phyloP scores from a whole-genome alignment of 441 rosid species.

The Oxalis stricta region DNA sequence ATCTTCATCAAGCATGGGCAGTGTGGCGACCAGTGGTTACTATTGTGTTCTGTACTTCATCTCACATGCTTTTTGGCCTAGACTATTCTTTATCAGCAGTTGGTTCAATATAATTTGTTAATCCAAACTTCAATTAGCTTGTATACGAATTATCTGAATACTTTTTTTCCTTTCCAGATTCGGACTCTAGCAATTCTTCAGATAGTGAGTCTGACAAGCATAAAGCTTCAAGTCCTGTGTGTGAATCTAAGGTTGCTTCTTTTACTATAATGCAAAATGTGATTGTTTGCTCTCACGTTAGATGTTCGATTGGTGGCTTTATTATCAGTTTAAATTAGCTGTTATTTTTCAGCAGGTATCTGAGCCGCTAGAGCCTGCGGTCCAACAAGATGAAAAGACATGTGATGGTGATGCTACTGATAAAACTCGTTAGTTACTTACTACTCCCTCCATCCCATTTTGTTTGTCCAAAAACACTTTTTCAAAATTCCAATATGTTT shows the following conservation, averaged over 20 bases:
- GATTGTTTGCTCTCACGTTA: not conserved
- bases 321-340: not conserved
- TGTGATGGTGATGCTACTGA: slow-evolving; percentile 24
- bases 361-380: slow-evolving; percentile 25
- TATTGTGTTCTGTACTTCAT: too few relatives aligned
- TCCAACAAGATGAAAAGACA: slow-evolving; percentile 28
- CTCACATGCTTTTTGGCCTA: too few relatives aligned
- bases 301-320: not conserved
- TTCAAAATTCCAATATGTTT: too few relatives aligned
- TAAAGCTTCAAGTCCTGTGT: slow-evolving; percentile 25
- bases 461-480: not conserved
- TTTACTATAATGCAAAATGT: not conserved
- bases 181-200: slow-evolving; percentile 42
- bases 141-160: not conserved
- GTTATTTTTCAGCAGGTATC: slow-evolving; percentile 19
- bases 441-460: slow-evolving; percentile 6
- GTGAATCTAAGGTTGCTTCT: slow-evolving; percentile 25
- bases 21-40: too few relatives aligned
- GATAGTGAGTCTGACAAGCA: slow-evolving; percentile 36
- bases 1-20: too few relatives aligned
- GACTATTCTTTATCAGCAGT: too few relatives aligned
- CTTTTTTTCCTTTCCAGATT: slow-evolving; percentile 25
- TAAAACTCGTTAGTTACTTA: slow-evolving; percentile 42
- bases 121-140: not conserved
- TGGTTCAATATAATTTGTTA: not conserved